A percentile compares a stretch with the other conserved stretches of the same genome.
These are phyloP conservation scores for Phytophthora melonis DNA, from an alignment of 352 stramenopile species.

Conservation along the genomic window DNA sequence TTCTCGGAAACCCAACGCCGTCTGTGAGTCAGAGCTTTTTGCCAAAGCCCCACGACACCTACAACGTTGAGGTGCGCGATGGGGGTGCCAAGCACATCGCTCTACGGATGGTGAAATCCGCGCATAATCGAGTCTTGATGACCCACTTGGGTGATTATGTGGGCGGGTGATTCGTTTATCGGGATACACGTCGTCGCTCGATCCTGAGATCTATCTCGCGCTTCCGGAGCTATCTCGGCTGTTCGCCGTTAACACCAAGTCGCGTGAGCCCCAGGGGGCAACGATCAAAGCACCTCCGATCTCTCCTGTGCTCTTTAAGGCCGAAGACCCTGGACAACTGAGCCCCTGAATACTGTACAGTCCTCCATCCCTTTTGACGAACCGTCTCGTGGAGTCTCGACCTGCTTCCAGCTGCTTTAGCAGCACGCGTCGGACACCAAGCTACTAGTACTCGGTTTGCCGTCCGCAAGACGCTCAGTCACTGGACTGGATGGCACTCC, in stretches of 20 bases:
- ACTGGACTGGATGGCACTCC: neutral
- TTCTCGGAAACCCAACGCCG: neutral
- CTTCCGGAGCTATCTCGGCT: constrained; percentile 35
- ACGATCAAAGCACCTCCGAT: constrained; percentile 24
- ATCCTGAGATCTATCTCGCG: constrained; percentile 36
- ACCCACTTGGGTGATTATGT: constrained; percentile 14
- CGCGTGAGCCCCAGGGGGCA: neutral
- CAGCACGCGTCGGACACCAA: constrained; percentile 27
- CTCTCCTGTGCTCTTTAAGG: constrained; percentile 10
- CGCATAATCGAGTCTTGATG: constrained; percentile 13
- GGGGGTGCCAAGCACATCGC: constrained; percentile 34
- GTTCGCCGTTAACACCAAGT: constrained; percentile 3
- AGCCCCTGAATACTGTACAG: neutral
- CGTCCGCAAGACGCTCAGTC: neutral
- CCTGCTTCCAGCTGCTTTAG: constrained; percentile 16
- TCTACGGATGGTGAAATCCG: constrained; percentile 29
- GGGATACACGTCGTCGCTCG: constrained; percentile 5
- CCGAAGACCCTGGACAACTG: neutral
- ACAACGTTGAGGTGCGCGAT: constrained; percentile 23
- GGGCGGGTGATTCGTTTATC: neutral
- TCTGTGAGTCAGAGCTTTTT: constrained; percentile 1
- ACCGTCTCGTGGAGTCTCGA: constrained; percentile 3
- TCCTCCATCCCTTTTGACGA: constrained; percentile 8
- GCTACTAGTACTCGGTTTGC: neutral
- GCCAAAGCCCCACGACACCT: neutral